phyloP scores from a whole-genome alignment of 352 stramenopile genomes.

The Nothophytophthora sp. region DNA sequence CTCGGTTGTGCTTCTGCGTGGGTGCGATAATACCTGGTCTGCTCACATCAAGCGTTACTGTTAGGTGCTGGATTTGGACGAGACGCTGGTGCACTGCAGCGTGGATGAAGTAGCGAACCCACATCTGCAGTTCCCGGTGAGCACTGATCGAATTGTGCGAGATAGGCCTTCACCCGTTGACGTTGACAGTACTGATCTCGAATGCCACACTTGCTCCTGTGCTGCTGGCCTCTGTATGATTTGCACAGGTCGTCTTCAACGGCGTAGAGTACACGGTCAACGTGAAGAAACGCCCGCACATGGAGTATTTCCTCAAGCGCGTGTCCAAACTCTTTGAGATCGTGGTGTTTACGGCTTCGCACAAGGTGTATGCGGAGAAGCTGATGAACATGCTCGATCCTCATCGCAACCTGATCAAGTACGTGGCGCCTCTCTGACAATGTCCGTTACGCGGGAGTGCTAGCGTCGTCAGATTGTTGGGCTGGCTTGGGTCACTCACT shows the following conservation, averaged over 20 bases:
- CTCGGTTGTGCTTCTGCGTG: neutral
- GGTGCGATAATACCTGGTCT: no score
- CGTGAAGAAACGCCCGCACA: conserved; percentile 95
- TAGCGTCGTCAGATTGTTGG: no score
- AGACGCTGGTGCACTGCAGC: conserved; percentile 99
- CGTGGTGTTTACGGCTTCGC: conserved; percentile 99
- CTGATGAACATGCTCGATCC: conserved; percentile 98
- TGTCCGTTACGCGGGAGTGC: neutral
- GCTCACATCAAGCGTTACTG: no score
- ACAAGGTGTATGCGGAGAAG: conserved; percentile 95
- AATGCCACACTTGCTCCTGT: no score
- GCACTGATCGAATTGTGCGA: neutral
- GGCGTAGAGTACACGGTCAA: conserved; percentile 96
- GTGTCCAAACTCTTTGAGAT: conserved; percentile 96
- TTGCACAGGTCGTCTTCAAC: conserved; percentile 90
- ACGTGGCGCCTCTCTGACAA: conserved; percentile 5
- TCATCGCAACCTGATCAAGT: conserved; percentile 88
- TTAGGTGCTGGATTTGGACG: conserved; percentile 97
- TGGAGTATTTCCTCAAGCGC: conserved; percentile 95
- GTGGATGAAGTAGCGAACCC: conserved; percentile 94
- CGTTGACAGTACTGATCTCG: no score
- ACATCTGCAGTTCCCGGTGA: conserved; percentile 96
- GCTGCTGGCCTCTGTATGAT: neutral
- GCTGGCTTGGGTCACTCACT: no score
- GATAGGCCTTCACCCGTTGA: no score